Evolutionary conservation across 2,329 filamentous ascomycete species (phyloP).

Genomic region (Ceratocystis variospora): DNA sequence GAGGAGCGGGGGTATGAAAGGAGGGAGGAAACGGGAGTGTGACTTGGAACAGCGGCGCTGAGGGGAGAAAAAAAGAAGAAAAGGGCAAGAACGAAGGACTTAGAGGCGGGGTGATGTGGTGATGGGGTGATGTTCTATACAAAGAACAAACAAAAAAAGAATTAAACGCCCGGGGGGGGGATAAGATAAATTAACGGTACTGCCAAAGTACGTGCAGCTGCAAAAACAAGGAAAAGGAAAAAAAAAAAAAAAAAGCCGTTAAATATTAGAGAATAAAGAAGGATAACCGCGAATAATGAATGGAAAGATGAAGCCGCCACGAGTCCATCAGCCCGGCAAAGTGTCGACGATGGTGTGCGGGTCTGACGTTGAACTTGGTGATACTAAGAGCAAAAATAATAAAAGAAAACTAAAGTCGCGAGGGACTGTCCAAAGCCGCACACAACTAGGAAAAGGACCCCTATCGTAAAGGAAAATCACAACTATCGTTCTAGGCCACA

Average conservation of each 20-base stretch:
- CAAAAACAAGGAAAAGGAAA: not conserved
- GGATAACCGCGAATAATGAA: no score
- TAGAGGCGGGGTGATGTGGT: not conserved
- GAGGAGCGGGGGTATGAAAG: not conserved
- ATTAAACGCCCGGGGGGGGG: not conserved
- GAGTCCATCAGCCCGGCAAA: not conserved
- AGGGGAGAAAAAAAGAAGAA: not conserved
- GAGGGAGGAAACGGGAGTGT: not conserved
- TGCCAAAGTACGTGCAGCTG: not conserved
- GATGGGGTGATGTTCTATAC: not conserved
- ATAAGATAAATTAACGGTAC: not conserved
- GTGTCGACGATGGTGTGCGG: not conserved
- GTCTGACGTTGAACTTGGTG: not conserved
- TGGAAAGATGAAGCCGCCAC: not conserved
- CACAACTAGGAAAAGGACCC: not conserved
- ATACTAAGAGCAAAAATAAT: not conserved
- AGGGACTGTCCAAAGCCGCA: not conserved
- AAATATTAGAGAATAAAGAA: conserved; percentile 6
- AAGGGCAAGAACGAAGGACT: not conserved
- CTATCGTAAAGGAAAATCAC: not conserved
- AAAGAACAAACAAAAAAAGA: conserved; percentile 7
- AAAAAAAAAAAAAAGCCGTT: not conserved
- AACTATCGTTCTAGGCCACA: not conserved
- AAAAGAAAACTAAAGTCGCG: not conserved
- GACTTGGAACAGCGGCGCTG: not conserved